Evolutionary conservation across 2,329 filamentous ascomycete genomes (phyloP).

Genomic region (Xylariomycetidae sp.): DNA sequence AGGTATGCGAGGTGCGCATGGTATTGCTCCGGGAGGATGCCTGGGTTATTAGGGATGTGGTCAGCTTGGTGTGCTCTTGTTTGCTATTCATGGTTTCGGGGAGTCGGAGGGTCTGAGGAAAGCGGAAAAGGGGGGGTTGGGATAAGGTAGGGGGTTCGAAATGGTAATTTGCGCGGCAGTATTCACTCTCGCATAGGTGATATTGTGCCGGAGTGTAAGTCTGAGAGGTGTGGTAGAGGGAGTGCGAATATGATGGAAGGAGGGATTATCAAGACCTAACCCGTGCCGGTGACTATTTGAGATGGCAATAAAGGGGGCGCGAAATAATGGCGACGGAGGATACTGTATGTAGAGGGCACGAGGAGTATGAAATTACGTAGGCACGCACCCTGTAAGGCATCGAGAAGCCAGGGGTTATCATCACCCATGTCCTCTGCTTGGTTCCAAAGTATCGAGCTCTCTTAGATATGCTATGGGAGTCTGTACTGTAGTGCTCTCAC

Average conservation of each 20-base stretch:
- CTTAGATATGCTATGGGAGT: too few relatives aligned
- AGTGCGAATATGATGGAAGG: too few relatives aligned
- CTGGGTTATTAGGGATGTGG: constrained; percentile 12
- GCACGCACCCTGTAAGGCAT: constrained; percentile 22
- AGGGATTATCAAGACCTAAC: too few relatives aligned
- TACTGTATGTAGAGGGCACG: not conserved
- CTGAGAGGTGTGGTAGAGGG: too few relatives aligned
- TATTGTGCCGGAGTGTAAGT: too few relatives aligned
- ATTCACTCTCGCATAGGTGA: too few relatives aligned
- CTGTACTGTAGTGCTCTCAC: too few relatives aligned
- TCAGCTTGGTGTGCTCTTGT: constrained; percentile 1
- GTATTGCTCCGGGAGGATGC: constrained; percentile 41
- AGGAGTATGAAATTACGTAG: constrained; percentile 1
- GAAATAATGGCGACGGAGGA: constrained; percentile 1
- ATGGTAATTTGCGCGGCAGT: too few relatives aligned
- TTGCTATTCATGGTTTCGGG: not conserved
- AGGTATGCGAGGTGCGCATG: constrained; percentile 37
- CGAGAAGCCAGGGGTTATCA: constrained; percentile 22
- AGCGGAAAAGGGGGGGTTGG: too few relatives aligned
- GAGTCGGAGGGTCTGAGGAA: not conserved
- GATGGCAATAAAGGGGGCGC: not conserved
- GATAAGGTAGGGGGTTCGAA: not conserved
- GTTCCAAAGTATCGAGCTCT: too few relatives aligned
- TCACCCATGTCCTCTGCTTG: too few relatives aligned
- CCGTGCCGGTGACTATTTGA: too few relatives aligned